Evolutionary conservation across 2,329 filamentous ascomycete genomes (phyloP).

Genomic region (Claviceps maximensis): DNA sequence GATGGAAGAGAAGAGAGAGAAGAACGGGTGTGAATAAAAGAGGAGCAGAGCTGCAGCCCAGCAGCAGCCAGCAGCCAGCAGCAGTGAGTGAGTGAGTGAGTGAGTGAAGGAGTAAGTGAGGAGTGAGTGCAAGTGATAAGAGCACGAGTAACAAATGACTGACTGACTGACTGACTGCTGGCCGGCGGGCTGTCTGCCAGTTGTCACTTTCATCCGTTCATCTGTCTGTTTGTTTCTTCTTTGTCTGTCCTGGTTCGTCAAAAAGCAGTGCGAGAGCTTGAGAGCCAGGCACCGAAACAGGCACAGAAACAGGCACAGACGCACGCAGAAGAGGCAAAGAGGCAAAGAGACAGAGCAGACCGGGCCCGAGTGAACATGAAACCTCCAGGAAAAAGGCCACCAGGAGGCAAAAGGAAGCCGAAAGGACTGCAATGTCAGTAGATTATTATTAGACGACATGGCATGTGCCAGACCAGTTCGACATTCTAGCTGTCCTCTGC

Average conservation of each 20-base stretch:
- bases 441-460: no score
- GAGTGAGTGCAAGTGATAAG: background rate
- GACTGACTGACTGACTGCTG: background rate
- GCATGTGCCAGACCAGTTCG: no score
- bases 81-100: no score
- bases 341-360: background rate
- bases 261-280: background rate
- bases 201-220: background rate
- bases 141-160: background rate
- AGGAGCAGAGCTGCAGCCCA: background rate
- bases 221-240: background rate
- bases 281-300: background rate
- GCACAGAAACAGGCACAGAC: background rate
- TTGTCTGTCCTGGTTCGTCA: background rate
- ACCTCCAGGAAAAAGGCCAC: no score
- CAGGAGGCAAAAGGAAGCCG: no score
- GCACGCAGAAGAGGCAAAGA: background rate
- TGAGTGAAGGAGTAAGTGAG: no score
- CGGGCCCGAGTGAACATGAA: background rate
- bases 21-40: background rate
- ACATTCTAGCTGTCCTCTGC: no score
- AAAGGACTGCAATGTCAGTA: background rate
- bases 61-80: background rate
- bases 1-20: background rate
- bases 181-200: background rate